A percentile compares a stretch with the other conserved stretches of the same genome.
Evolutionary conservation across 495 filamentous ascomycete species (phyloP).

Genomic region (Ascobolus immersus): DNA sequence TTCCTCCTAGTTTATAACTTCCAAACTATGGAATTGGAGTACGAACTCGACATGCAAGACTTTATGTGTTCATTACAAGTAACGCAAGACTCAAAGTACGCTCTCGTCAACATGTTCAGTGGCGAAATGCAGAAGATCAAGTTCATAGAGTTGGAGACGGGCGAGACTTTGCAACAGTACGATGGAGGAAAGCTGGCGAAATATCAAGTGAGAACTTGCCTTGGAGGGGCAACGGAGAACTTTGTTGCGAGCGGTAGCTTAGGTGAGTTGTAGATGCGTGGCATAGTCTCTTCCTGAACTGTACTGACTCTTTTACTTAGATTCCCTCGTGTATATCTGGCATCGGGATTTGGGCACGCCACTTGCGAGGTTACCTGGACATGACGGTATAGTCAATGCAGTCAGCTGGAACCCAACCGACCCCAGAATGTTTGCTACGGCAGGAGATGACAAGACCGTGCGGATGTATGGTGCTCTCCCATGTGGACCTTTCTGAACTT

Average conservation of each 20-base stretch:
- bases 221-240: constrained; percentile 74
- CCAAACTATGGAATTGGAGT: constrained; percentile 40
- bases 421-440: constrained; percentile 68
- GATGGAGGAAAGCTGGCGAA: constrained; percentile 42
- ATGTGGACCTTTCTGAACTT: no score
- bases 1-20: constrained; percentile 68
- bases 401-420: constrained; percentile 72
- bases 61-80: constrained; percentile 55
- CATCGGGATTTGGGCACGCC: constrained; percentile 53
- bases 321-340: constrained; percentile 67
- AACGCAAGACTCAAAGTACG: constrained; percentile 46
- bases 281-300: background rate
- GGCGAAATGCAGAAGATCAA: constrained; percentile 35
- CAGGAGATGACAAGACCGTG: constrained; percentile 65
- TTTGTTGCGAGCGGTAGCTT: constrained; percentile 82
- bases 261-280: constrained; percentile 29
- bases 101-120: constrained; percentile 76
- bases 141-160: constrained; percentile 49
- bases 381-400: constrained; percentile 64
- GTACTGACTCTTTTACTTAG: constrained; percentile 19
- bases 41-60: constrained; percentile 37
- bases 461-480: no score
- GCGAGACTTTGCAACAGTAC: constrained; percentile 44
- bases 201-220: constrained; percentile 53
- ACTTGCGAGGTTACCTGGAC: constrained; percentile 52